Conservation (phyloP, 106 monocot species). For the Dioscorea alata region DNA sequence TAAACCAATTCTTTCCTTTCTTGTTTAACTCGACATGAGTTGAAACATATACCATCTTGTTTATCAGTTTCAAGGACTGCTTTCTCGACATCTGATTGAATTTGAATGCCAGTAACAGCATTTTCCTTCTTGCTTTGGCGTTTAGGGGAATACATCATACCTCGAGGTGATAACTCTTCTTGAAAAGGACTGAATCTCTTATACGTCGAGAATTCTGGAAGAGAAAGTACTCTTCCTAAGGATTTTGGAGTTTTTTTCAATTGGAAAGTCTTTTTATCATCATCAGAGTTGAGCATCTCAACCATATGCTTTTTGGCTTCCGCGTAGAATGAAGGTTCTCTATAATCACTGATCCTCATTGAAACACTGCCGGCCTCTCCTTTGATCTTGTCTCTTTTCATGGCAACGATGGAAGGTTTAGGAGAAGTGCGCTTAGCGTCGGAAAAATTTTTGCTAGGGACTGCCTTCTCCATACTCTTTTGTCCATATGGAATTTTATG, state of each 20-base stretch:
- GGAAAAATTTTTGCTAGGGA: slow-evolving; percentile 1
- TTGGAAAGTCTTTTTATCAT: slow-evolving; percentile 11
- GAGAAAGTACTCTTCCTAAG: slow-evolving; percentile 50
- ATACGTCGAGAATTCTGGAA: slow-evolving; percentile 29
- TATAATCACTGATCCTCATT: too few species aligned
- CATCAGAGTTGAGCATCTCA: slow-evolving; percentile 29
- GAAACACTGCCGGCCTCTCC: too few species aligned
- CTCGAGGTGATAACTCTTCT: slow-evolving; percentile 19
- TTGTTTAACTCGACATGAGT: background rate
- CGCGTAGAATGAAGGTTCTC: slow-evolving; percentile 17
- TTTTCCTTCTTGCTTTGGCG: slow-evolving; percentile 15
- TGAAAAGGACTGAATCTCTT: slow-evolving; percentile 31
- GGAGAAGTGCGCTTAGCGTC: slow-evolving; percentile 4
- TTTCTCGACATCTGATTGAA: slow-evolving; percentile 3
- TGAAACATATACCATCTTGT: background rate
- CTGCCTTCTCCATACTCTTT: slow-evolving; percentile 1
- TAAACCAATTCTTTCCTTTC: background rate
- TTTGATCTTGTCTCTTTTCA: slow-evolving; percentile 2
- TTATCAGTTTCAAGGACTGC: background rate
- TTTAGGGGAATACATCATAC: slow-evolving; percentile 6
- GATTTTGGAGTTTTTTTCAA: slow-evolving; percentile 15
- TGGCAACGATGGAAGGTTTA: background rate
- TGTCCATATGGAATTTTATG: slow-evolving; percentile 30
- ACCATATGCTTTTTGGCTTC: slow-evolving; percentile 65
- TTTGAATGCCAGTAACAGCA: background rate